phyloP scores from a whole-genome alignment of 805 yeast genomes.

The Sugiyamaella qingdaonensis region DNA sequence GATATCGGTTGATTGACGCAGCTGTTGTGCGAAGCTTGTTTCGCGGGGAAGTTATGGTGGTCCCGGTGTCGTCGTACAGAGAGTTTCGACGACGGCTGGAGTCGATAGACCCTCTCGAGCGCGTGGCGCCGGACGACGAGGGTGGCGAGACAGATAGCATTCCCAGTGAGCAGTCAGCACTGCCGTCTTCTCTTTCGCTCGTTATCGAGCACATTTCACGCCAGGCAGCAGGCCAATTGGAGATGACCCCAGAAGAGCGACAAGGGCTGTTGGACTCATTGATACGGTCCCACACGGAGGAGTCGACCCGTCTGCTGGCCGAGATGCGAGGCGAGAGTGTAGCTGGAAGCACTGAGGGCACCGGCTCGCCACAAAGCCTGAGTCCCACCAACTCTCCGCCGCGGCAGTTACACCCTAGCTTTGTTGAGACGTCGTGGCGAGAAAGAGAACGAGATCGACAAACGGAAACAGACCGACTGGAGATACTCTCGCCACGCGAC shows the following conservation, averaged over 20 bases:
- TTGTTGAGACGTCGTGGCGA: too few relatives aligned
- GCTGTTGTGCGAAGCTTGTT: too few relatives aligned
- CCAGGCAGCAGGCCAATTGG: background rate
- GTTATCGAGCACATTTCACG: background rate
- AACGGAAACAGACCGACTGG: too few relatives aligned
- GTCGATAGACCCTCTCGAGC: background rate
- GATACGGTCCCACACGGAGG: slow-evolving; percentile 12
- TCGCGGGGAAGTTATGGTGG: background rate
- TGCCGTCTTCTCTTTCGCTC: background rate
- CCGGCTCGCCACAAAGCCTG: too few relatives aligned
- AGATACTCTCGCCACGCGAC: too few relatives aligned
- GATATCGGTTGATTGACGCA: too few relatives aligned
- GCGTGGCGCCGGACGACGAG: background rate
- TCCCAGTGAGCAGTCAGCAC: background rate
- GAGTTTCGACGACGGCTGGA: background rate
- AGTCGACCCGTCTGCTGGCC: slow-evolving; percentile 4
- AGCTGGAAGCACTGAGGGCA: too few relatives aligned
- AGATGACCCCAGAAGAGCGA: background rate
- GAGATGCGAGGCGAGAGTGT: slow-evolving; percentile 6
- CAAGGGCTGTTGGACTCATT: slow-evolving; percentile 1
- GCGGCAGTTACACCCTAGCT: too few relatives aligned
- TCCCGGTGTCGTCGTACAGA: background rate
- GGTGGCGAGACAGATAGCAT: background rate
- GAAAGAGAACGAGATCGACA: too few relatives aligned
- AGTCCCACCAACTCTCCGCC: too few relatives aligned